phyloP scores from a whole-genome alignment of 257 asterid species.

The Capsicum baccatum region DNA sequence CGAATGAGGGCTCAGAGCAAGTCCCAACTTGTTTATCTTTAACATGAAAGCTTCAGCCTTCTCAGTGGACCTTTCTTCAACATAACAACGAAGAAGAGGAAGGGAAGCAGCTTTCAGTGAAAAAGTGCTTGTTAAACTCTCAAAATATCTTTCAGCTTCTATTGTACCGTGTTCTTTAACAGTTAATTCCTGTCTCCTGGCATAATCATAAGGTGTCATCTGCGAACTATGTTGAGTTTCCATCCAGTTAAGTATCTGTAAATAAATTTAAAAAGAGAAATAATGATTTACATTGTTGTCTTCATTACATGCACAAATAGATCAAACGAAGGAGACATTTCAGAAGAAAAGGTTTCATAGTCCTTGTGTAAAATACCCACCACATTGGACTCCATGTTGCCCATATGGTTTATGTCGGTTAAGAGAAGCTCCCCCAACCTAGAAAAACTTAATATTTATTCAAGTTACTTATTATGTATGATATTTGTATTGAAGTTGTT shows the following conservation, averaged over 20 bases:
- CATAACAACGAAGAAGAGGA: conserved; percentile 46
- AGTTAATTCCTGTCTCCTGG: conserved; percentile 38
- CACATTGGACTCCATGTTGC: neutral
- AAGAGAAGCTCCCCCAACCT: too few relatives aligned
- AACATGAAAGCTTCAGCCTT: conserved; percentile 49
- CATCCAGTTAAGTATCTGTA: conserved; percentile 46
- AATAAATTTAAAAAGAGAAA: neutral
- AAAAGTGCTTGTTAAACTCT: conserved; percentile 33
- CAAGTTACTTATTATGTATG: too few relatives aligned
- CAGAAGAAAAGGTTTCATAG: conserved; percentile 17
- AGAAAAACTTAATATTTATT: too few relatives aligned
- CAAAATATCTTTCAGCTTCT: conserved; percentile 48
- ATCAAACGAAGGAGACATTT: neutral
- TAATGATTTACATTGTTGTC: neutral
- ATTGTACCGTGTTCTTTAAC: conserved; percentile 31
- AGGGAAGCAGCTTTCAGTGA: conserved; percentile 45
- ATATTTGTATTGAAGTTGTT: too few relatives aligned
- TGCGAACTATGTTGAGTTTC: conserved; percentile 34
- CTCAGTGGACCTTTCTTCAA: conserved; percentile 40
- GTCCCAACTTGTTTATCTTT: conserved; percentile 41
- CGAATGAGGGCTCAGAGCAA: conserved; percentile 41
- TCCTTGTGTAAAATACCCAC: neutral
- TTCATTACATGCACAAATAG: neutral
- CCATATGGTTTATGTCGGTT: too few relatives aligned
- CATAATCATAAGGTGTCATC: conserved; percentile 39